These are phyloP conservation scores for Perilla frutescens DNA, from an alignment of 257 asterid species.

Conservation along the genomic window DNA sequence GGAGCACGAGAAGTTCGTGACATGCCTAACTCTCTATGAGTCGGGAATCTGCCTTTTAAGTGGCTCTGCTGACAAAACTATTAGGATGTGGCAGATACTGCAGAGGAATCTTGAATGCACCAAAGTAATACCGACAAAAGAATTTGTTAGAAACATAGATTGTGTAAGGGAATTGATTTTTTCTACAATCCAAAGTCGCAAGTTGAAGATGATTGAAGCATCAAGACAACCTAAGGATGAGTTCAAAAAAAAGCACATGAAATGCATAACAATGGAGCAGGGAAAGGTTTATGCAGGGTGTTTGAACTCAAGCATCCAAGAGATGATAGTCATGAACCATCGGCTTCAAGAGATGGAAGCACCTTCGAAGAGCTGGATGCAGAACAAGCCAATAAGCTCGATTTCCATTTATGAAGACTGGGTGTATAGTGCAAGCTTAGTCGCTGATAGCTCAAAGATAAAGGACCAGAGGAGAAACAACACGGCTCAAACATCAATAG, in stretches of 20 bases:
- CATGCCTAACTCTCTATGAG: conserved; percentile 78
- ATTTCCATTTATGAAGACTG: conserved; percentile 73
- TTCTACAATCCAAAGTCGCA: conserved; percentile 60
- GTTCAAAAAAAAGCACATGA: conserved; percentile 71
- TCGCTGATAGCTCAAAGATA: conserved; percentile 69
- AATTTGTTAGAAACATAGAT: conserved; percentile 61
- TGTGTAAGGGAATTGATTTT: conserved; percentile 71
- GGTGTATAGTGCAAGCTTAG: conserved; percentile 65
- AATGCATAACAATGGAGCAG: conserved; percentile 55
- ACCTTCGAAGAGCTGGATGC: conserved; percentile 80
- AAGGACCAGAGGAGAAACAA: no score
- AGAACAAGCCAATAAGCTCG: conserved; percentile 72
- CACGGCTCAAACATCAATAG: no score
- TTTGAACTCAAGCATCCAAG: conserved; percentile 83
- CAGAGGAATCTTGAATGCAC: conserved; percentile 65
- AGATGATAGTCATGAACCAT: conserved; percentile 58
- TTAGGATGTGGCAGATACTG: conserved; percentile 86
- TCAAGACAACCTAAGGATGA: conserved; percentile 64
- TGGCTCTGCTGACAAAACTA: conserved; percentile 81
- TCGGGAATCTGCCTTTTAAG: conserved; percentile 78
- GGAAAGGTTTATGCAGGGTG: conserved; percentile 89
- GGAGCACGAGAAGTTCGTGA: conserved; percentile 76
- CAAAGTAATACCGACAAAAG: conserved; percentile 75
- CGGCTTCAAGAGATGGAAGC: conserved; percentile 78
- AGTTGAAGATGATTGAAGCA: conserved; percentile 76